Evolutionary conservation across 176 grass and related monocot genomes (phyloP).

Genomic region (Bolboschoenus planiculmis): DNA sequence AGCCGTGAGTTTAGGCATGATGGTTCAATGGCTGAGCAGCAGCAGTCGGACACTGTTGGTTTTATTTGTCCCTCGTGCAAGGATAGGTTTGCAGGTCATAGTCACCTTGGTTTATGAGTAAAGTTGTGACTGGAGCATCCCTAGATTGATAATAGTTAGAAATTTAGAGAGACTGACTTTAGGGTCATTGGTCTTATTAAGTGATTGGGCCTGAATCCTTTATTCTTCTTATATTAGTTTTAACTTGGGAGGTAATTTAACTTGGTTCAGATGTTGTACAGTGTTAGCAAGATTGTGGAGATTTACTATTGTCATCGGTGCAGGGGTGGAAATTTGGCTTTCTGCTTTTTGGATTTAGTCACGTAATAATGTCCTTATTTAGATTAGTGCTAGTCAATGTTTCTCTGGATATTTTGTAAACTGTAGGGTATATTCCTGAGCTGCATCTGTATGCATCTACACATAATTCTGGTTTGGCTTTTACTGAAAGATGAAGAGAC

Average conservation of each 20-base stretch:
- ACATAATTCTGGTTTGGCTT: neutral
- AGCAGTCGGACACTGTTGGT: conserved; percentile 42
- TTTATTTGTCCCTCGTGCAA: conserved; percentile 78
- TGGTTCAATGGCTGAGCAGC: conserved; percentile 30
- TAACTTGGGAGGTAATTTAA: neutral
- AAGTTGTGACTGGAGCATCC: neutral
- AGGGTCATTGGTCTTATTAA: neutral
- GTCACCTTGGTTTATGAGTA: conserved; percentile 4
- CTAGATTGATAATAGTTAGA: conserved; percentile 12
- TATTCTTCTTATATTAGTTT: neutral
- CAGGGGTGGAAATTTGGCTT: neutral
- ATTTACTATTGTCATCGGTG: conserved; percentile 5
- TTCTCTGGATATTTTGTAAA: neutral
- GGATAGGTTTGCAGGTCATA: conserved; percentile 51
- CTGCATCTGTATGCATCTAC: neutral
- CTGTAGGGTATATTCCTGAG: neutral
- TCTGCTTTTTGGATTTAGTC: neutral
- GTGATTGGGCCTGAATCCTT: neutral
- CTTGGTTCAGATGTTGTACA: conserved; percentile 20
- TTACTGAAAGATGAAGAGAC: neutral
- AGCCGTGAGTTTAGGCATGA: conserved; percentile 62
- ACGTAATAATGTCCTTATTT: neutral
- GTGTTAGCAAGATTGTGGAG: conserved; percentile 14
- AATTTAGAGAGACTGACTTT: conserved; percentile 9
- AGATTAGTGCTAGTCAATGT: neutral